These are phyloP conservation scores for Penicillium verhagenii DNA, from an alignment of 495 filamentous ascomycete genomes.

Conservation along the genomic window DNA sequence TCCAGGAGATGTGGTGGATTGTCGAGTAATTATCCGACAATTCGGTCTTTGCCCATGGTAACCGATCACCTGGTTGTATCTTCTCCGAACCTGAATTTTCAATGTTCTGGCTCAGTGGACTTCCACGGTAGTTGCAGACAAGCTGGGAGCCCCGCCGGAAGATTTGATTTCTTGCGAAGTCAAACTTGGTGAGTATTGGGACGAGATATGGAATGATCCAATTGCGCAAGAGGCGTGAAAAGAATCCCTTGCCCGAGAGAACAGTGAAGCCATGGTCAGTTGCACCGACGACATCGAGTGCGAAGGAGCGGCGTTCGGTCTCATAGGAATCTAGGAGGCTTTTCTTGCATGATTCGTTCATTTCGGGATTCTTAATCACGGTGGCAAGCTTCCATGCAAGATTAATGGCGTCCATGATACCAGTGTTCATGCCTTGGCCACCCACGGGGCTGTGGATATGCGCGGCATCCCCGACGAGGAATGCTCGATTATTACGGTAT, in stretches of 20 bases:
- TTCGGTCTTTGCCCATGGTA: conserved; percentile 34
- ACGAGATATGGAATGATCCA: conserved; percentile 32
- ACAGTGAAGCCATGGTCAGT: conserved; percentile 34
- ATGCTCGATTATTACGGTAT: conserved; percentile 31
- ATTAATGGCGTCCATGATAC: conserved; percentile 58
- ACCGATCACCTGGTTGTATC: conserved; percentile 34
- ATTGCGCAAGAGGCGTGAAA: conserved; percentile 26
- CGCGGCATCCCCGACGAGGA: conserved; percentile 46
- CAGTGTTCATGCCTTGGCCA: conserved; percentile 62
- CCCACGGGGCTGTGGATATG: conserved; percentile 59
- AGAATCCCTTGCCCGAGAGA: conserved; percentile 19
- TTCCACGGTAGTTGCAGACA: conserved; percentile 30
- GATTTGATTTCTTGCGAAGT: conserved; percentile 12
- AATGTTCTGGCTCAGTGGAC: conserved; percentile 14
- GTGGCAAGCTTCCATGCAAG: conserved; percentile 56
- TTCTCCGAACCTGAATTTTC: conserved; percentile 7
- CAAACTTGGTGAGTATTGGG: conserved; percentile 23
- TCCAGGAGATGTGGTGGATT: conserved; percentile 30
- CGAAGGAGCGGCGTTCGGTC: conserved; percentile 45
- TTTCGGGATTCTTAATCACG: conserved; percentile 34
- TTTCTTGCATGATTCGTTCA: conserved; percentile 33
- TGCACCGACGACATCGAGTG: conserved; percentile 26
- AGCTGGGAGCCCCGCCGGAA: conserved; percentile 34
- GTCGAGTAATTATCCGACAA: conserved; percentile 32
- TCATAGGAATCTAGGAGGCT: conserved; percentile 52